Base-by-base conservation (phyloP, 768 basidiomycete genomes). In the Auricularia sp. region DNA sequence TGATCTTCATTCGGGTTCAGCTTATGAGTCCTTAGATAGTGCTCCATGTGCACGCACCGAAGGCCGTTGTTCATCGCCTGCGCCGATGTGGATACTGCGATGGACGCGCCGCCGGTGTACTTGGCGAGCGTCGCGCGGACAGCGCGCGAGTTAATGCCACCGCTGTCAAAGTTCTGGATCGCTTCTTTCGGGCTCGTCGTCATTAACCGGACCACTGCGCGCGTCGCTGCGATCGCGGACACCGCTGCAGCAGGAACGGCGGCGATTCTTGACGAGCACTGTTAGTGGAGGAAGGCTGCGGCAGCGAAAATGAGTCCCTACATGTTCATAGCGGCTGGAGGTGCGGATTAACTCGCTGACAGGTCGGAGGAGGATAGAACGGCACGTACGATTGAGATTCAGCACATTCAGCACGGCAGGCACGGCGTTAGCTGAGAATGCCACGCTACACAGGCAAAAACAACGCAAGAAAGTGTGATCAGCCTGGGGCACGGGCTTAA, bases 401-500 rank as follows among this genome's bases (percentile, higher is more conserved):
- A 51, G 47, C 47, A 51, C 47, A 51, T 51, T 51, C 47, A 51
- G 21, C 18, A 51, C 47, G 6, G 14, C 18, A 18, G 47, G 47
- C 21, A 21, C 47, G 16, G 18, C 47, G 47, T 51, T 51, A 51
- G 47, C 47, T 18, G 47, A 51, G 16, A 51, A 16, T 6, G 47
- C 47, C 39, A 42, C 39, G 13, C 39, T 42, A 42, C 7, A 63
- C 34, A 63, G 11, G 36, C 36, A 6, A 29, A 65, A n/a, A 6
- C 14, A 36, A 13, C 10, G 16, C 18, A 51, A 45, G 64, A 36
- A 69, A 44, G 5, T 66, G 64, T 24, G 42, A 21, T 16, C 16
- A 58, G 34, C 42, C 42, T 7, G 63, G 63, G 16, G 65, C 44
- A 35, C 67, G n/a, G 13, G 61, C 44, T 56, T 66, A 61, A 42